These are phyloP conservation scores for Carex cristatella DNA, from an alignment of 176 grass and related monocot species.

Conservation along the genomic window DNA sequence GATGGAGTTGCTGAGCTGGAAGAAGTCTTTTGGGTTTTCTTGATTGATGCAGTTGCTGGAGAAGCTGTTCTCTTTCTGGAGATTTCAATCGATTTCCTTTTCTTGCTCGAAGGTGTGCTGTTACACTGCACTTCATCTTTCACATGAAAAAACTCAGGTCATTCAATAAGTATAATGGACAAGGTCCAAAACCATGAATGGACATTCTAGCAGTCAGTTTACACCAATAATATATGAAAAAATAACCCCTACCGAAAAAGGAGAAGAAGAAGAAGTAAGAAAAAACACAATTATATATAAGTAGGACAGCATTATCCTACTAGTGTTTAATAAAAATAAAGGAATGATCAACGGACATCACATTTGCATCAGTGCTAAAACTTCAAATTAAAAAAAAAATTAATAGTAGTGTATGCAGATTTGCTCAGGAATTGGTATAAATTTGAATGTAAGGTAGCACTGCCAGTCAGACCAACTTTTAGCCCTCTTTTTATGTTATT, in stretches of 20 bases:
- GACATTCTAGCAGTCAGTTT: not conserved
- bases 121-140: slow-evolving; percentile 18
- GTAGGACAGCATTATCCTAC: not conserved
- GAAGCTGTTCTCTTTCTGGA: not conserved
- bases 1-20: slow-evolving; percentile 9
- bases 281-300: not conserved
- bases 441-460: not conserved
- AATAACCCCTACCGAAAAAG: not conserved
- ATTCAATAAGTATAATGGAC: not conserved
- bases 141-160: slow-evolving; percentile 13
- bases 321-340: not conserved
- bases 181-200: not conserved
- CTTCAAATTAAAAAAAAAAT: not conserved
- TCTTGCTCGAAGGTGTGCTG: slow-evolving; percentile 14
- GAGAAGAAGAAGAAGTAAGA: not conserved
- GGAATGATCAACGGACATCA: not conserved
- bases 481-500: not conserved
- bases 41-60: not conserved
- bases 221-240: not conserved
- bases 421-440: not conserved
- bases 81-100: slow-evolving; percentile 17
- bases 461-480: not conserved
- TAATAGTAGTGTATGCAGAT: not conserved
- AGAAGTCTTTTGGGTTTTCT: not conserved
- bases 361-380: not conserved